A percentile compares a stretch with the other conserved stretches of the same genome.
Evolutionary conservation across 208 protist genomes (phyloP).

Genomic region (Acanthamoeba lugdunensis): DNA sequence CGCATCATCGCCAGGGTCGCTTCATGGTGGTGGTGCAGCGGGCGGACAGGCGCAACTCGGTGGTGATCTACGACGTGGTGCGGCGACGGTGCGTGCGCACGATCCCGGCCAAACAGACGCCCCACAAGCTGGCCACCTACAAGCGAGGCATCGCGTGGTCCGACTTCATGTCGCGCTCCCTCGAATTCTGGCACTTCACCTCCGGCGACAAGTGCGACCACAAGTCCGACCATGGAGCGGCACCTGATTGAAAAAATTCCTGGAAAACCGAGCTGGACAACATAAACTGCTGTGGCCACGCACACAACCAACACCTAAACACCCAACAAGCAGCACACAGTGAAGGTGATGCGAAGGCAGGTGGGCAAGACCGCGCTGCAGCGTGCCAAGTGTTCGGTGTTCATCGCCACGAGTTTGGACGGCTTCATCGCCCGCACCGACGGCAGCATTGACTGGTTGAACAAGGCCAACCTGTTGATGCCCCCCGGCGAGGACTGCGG

Average conservation of each 20-base stretch:
- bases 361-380: too few species aligned
- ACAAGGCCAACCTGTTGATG: background rate
- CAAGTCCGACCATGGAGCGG: too few species aligned
- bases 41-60: background rate
- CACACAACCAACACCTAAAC: too few species aligned
- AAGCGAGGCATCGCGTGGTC: conserved; percentile 30
- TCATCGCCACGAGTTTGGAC: conserved; percentile 52
- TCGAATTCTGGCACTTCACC: background rate
- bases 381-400: conserved; percentile 29
- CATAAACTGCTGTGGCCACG: too few species aligned
- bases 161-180: background rate
- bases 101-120: background rate
- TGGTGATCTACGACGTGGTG: conserved; percentile 11
- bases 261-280: too few species aligned
- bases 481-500: conserved; percentile 7
- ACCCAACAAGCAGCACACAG: too few species aligned
- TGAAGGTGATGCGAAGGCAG: too few species aligned
- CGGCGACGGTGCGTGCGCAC: background rate
- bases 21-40: background rate
- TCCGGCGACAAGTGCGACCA: background rate
- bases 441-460: conserved; percentile 32
- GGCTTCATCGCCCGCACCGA: background rate
- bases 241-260: too few species aligned
- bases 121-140: background rate
- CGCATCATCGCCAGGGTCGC: background rate